Evolutionary conservation across 305 asterid genomes (phyloP).

Genomic region (Ilex paraguariensis): DNA sequence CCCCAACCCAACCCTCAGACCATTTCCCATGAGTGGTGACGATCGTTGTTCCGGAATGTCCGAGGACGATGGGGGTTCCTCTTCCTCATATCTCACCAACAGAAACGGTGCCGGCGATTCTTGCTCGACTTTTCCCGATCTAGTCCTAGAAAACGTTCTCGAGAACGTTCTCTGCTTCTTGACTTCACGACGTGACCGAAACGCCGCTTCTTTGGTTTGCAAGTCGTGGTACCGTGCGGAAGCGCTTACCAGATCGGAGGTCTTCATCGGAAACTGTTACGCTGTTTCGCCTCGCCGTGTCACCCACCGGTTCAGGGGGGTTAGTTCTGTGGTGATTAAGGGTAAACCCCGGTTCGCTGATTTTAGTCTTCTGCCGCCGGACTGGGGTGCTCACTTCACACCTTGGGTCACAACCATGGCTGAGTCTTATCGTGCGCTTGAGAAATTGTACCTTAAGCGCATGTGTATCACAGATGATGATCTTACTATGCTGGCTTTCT

Average conservation of each 20-base stretch:
- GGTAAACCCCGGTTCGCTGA: slow-evolving; percentile 54
- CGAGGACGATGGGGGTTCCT: slow-evolving; percentile 30
- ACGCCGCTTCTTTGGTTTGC: slow-evolving; percentile 43
- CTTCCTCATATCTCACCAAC: slow-evolving; percentile 27
- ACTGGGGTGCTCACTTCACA: slow-evolving; percentile 45
- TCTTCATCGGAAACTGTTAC: slow-evolving; percentile 50
- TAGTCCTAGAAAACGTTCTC: slow-evolving; percentile 43
- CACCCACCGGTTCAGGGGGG: slow-evolving; percentile 31
- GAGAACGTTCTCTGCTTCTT: slow-evolving; percentile 47
- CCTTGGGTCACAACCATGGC: slow-evolving; percentile 36
- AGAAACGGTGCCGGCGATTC: background rate
- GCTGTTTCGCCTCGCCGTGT: slow-evolving; percentile 40
- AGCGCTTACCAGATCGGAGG: slow-evolving; percentile 49
- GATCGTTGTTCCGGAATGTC: slow-evolving; percentile 35
- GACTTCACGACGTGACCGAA: slow-evolving; percentile 39
- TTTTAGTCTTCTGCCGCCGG: slow-evolving; percentile 39
- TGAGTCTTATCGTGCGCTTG: slow-evolving; percentile 30
- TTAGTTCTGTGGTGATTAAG: slow-evolving; percentile 35
- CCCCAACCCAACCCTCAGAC: background rate
- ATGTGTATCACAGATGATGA: slow-evolving; percentile 39
- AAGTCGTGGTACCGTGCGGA: slow-evolving; percentile 45
- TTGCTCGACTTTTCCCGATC: slow-evolving; percentile 19
- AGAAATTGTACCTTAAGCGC: slow-evolving; percentile 41
- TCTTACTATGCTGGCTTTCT: slow-evolving; percentile 28
- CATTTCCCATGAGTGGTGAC: slow-evolving; percentile 23